phyloP scores from a whole-genome alignment of 140 eudicot genomes.

The Oenanthe javanica region DNA sequence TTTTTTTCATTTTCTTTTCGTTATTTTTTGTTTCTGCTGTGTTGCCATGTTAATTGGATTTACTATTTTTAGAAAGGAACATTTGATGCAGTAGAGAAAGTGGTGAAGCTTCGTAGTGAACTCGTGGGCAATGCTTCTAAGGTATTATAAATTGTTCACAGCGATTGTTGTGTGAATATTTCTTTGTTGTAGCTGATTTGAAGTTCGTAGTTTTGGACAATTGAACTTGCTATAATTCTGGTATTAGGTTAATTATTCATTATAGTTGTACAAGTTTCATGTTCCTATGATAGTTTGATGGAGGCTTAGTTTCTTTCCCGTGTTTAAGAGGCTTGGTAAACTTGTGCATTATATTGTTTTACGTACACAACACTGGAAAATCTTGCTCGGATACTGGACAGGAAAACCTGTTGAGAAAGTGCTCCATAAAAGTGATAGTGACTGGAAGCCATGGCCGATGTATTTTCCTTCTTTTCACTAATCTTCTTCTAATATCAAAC shows the following conservation, averaged over 20 bases:
- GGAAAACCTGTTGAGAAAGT: neutral
- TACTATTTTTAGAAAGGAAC: constrained; percentile 42
- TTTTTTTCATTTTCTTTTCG: neutral
- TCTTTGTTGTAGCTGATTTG: neutral
- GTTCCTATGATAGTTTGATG: neutral
- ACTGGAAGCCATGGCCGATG: neutral
- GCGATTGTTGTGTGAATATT: too few species aligned
- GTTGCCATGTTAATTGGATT: constrained; percentile 4
- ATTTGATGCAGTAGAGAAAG: constrained; percentile 40
- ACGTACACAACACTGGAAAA: neutral
- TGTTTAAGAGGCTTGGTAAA: neutral
- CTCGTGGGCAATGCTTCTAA: constrained; percentile 80
- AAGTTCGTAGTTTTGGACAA: neutral
- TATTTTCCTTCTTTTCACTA: neutral
- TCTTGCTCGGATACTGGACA: neutral
- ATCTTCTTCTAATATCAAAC: neutral
- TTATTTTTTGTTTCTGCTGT: neutral
- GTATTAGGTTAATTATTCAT: neutral
- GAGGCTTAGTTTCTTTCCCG: neutral
- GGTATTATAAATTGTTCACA: constrained; percentile 15
- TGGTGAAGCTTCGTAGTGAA: constrained; percentile 57
- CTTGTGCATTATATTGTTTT: neutral
- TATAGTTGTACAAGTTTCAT: neutral
- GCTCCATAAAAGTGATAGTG: neutral
- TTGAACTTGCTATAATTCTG: neutral